These are phyloP conservation scores for Monosporozyma aquatica DNA, from an alignment of 805 yeast genomes.

Conservation along the genomic window DNA sequence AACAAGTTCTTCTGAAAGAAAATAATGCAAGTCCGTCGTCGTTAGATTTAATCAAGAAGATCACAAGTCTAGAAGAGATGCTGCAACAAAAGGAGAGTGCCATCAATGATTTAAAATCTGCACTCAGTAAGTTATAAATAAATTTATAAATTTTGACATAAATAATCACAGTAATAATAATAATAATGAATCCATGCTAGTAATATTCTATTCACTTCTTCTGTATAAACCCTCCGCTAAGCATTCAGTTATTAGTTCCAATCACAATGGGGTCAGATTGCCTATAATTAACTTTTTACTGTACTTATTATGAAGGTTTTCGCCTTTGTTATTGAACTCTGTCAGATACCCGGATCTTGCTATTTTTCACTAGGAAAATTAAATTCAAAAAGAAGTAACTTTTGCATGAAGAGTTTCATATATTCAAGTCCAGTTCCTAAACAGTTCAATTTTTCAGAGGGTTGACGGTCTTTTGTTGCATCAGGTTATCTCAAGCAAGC, in stretches of 20 bases:
- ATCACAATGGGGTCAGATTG: no score
- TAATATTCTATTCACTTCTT: not conserved
- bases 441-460: no score
- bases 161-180: no score
- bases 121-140: not conserved
- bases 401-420: no score
- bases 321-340: no score
- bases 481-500: not conserved
- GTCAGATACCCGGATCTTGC: conserved; percentile 1
- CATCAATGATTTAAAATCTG: conserved; percentile 28
- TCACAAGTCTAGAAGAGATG: conserved; percentile 42
- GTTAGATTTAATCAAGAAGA: conserved; percentile 47
- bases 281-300: no score
- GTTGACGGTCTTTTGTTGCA: no score
- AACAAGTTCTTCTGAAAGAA: conserved; percentile 50
- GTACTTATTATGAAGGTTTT: no score
- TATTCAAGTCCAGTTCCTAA: no score
- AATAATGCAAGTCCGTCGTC: conserved; percentile 45
- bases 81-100: conserved; percentile 43
- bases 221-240: no score
- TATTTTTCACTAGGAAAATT: not conserved
- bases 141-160: not conserved
- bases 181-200: not conserved
- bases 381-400: conserved; percentile 1
- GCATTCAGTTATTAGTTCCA: no score